These are phyloP conservation scores for Castanea sativa DNA, from an alignment of 306 rosid genomes.

Conservation along the genomic window DNA sequence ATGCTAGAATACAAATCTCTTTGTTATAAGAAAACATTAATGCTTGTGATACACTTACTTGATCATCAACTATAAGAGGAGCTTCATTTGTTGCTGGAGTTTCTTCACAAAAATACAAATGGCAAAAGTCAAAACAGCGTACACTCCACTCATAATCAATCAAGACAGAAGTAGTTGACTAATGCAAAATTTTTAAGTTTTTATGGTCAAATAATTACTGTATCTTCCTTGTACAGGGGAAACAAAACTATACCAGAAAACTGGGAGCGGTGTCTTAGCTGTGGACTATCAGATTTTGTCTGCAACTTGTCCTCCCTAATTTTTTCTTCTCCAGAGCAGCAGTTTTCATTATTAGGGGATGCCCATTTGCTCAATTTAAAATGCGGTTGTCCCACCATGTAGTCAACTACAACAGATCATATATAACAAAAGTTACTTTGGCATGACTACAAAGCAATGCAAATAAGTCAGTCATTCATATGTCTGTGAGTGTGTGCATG, in stretches of 20 bases:
- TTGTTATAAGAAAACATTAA: neutral
- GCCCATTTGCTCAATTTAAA: slow-evolving; percentile 68
- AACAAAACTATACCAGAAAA: slow-evolving; percentile 38
- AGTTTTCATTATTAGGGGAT: slow-evolving; percentile 39
- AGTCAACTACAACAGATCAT: slow-evolving; percentile 22
- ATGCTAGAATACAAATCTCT: slow-evolving; percentile 7
- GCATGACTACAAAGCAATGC: slow-evolving; percentile 3
- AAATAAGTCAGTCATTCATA: neutral
- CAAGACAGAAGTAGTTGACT: slow-evolving; percentile 7
- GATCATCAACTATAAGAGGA: slow-evolving; percentile 36
- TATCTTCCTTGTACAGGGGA: slow-evolving; percentile 7
- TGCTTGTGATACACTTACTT: slow-evolving; percentile 35
- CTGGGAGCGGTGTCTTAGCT: slow-evolving; percentile 43
- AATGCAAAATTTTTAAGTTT: neutral
- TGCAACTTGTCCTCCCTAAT: slow-evolving; percentile 12
- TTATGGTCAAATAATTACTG: neutral
- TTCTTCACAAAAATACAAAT: slow-evolving; percentile 22
- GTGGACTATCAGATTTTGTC: slow-evolving; percentile 18
- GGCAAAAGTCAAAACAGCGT: slow-evolving; percentile 19
- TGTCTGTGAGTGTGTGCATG: slow-evolving; percentile 13
- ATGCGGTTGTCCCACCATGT: slow-evolving; percentile 28
- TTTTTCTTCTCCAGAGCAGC: slow-evolving; percentile 22
- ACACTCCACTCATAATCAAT: slow-evolving; percentile 15
- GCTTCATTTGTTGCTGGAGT: slow-evolving; percentile 32
- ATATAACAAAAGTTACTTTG: slow-evolving; percentile 12